Evolutionary conservation across 83 land plant genomes (phyloP).

Genomic region (Thuja plicata): DNA sequence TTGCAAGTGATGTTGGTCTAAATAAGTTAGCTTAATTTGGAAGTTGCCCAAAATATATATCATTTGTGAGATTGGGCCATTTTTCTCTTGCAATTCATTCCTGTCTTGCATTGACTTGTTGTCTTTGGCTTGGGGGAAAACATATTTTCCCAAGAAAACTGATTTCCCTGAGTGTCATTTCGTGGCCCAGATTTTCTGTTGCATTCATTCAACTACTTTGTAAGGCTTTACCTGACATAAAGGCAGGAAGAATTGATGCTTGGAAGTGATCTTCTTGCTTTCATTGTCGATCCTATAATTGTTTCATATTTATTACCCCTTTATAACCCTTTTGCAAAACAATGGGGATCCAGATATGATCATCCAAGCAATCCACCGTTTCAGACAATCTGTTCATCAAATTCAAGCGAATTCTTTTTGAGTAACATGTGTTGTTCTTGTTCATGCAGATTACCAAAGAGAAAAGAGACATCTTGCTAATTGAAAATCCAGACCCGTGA

Average conservation of each 20-base stretch:
- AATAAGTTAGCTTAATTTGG: not conserved
- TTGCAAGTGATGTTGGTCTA: not conserved
- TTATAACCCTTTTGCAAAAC: not conserved
- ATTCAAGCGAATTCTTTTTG: conserved; percentile 8
- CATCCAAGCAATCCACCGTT: conserved; percentile 11
- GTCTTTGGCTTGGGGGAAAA: not conserved
- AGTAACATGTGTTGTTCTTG: conserved; percentile 16
- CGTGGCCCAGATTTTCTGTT: not conserved
- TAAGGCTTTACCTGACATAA: not conserved
- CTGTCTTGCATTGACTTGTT: not conserved
- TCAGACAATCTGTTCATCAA: conserved; percentile 14
- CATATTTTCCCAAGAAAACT: not conserved
- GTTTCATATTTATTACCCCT: not conserved
- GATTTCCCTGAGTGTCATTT: not conserved
- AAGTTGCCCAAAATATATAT: not conserved
- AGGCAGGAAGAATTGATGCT: not conserved
- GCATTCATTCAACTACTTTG: not conserved
- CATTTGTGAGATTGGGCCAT: too few relatives aligned
- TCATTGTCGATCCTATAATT: not conserved
- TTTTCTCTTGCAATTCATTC: not conserved
- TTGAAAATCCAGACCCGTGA: conserved; percentile 15
- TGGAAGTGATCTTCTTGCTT: conserved; percentile 4
- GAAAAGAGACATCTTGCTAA: conserved; percentile 17
- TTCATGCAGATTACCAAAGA: conserved; percentile 18
- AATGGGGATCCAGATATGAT: conserved; percentile 8